phyloP scores from a whole-genome alignment of 371 early-diverging fungal genomes.

The Haplosporangium sp. region DNA sequence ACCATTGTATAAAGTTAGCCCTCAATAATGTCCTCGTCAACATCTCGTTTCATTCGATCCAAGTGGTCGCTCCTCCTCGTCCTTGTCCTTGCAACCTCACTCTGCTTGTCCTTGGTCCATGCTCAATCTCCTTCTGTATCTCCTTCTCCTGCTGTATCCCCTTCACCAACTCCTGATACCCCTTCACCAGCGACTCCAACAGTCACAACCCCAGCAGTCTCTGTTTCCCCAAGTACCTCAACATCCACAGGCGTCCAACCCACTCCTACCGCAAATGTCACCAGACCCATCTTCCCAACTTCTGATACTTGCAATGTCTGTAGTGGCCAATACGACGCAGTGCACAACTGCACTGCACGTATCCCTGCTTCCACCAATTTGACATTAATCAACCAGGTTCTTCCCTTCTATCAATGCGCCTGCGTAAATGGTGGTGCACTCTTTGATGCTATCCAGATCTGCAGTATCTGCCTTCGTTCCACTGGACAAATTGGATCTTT shows the following conservation, averaged over 20 bases:
- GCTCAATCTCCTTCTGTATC: background rate
- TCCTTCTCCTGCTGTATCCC: background rate
- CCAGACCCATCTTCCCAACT: slow-evolving; percentile 31
- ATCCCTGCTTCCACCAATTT: slow-evolving; percentile 22
- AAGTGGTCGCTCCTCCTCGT: background rate
- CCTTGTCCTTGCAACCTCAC: slow-evolving; percentile 7
- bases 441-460: slow-evolving; percentile 19
- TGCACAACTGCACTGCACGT: slow-evolving; percentile 15
- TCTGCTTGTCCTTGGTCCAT: background rate
- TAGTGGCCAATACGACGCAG: slow-evolving; percentile 5
- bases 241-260: background rate
- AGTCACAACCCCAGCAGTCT: background rate
- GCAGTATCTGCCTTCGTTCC: slow-evolving; percentile 28
- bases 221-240: slow-evolving; percentile 8
- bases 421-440: slow-evolving; percentile 15
- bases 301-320: slow-evolving; percentile 24
- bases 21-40: slow-evolving; percentile 6
- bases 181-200: background rate
- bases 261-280: background rate
- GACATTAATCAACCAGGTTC: slow-evolving; percentile 30
- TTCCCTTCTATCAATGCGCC: slow-evolving; percentile 39
- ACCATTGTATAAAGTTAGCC: background rate
- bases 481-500: slow-evolving; percentile 18
- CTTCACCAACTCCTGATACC: background rate
- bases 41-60: background rate